These are phyloP conservation scores for Verbascum thapsus DNA, from an alignment of 257 asterid genomes.

Conservation along the genomic window DNA sequence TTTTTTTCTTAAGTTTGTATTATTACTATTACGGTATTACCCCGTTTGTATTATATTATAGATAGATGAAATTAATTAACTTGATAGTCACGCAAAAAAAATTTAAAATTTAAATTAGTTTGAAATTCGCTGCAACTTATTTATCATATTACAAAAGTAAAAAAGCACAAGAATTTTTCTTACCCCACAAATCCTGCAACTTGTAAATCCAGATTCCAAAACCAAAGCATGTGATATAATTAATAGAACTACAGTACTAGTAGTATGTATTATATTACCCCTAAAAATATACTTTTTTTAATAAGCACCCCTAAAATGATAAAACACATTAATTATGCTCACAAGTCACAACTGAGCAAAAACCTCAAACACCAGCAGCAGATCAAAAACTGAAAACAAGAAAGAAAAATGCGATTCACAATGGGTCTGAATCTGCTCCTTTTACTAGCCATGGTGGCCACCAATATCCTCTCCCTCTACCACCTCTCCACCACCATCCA, in stretches of 20 bases:
- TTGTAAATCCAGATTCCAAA: slow-evolving; percentile 24
- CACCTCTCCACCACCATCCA: slow-evolving; percentile 92
- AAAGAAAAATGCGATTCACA: slow-evolving; percentile 63
- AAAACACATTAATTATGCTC: slow-evolving; percentile 4
- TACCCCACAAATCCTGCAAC: slow-evolving; percentile 4
- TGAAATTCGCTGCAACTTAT: neutral
- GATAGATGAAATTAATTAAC: too few relatives aligned
- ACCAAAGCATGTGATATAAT: neutral
- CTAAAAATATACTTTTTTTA: too few relatives aligned
- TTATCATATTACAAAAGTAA: neutral
- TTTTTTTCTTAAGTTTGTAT: too few relatives aligned
- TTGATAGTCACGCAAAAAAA: too few relatives aligned
- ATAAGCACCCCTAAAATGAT: too few relatives aligned
- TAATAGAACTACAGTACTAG: neutral
- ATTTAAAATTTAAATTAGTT: too few relatives aligned
- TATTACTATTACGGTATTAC: too few relatives aligned
- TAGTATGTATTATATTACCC: neutral
- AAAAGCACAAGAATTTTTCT: neutral
- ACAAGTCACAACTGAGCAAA: neutral
- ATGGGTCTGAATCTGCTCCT: slow-evolving; percentile 88
- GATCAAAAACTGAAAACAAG: slow-evolving; percentile 14
- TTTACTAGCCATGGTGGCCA: slow-evolving; percentile 89
- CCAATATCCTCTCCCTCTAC: slow-evolving; percentile 94
- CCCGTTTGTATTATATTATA: too few relatives aligned
- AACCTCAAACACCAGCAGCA: slow-evolving; percentile 5